Evolutionary conservation across 306 rosid species (phyloP), one percentile per base, ranked within the genome.

Genomic region (Acacia confusa): DNA sequence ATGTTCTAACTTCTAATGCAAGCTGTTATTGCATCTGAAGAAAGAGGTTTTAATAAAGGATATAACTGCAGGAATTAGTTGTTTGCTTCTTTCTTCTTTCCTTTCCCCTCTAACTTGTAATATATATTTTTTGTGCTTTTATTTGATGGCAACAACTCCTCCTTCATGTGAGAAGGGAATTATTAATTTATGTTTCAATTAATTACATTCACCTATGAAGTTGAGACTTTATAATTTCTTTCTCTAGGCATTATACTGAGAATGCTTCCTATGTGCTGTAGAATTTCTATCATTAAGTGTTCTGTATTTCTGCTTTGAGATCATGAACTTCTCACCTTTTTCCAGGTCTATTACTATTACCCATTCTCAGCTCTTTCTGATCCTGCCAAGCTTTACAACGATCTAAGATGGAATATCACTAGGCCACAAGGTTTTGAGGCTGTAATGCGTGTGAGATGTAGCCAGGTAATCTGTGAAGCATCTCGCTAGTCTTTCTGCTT

Each of bases 341-440:
- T 83, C 43, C 93, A 95, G 99, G 96, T 95, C 76, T 92, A 93
- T 83, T 92, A 95, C 79, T 93, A 93, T 84, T 90, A 92, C 83
- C 99, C 99, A 38, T 95, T 93, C 91, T 95, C 99, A 60, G 97
- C 97, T 53, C 85, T 95, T 78, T 89, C 99, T 72, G 99, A 95
- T 89, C 81, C 97, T 28, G 99, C 98, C 69, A 95, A 88, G 87
- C 98, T 95, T 70, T 95, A 92, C 88, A 95, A 95, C 80, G 99
- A 95, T 88, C 98, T 95, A 79, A 90, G 98, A 89, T 95, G 99
- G 99, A 95, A 93, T 79, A 84, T 95, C 78, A 89, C 96, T 73
- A 93, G 99, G 85, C 98, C 99, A 66, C 99, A 95, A 88, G 99
- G 99, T 77, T 92, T 92, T 81, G 98, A 95, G 85, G 98, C 98